These are phyloP conservation scores for Begonia peltatifolia DNA, from an alignment of 306 rosid genomes.

Conservation along the genomic window DNA sequence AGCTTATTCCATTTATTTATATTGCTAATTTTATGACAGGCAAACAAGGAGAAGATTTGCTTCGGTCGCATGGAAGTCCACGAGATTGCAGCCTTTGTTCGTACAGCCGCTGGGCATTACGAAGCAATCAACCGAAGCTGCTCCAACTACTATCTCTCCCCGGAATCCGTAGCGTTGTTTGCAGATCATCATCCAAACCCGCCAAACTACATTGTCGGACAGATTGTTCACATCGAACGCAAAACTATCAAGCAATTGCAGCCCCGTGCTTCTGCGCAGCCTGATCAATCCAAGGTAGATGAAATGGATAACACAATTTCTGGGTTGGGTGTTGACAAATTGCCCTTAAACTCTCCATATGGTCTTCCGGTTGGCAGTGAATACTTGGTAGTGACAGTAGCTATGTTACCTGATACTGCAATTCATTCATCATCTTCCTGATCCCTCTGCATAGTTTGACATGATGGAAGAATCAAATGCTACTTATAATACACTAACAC, in stretches of 20 bases:
- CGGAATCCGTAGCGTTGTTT: slow-evolving; percentile 88
- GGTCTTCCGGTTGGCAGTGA: slow-evolving; percentile 94
- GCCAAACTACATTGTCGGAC: slow-evolving; percentile 92
- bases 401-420: slow-evolving; percentile 87
- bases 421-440: slow-evolving; percentile 97
- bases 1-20: no score
- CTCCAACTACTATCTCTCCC: slow-evolving; percentile 68
- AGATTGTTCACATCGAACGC: slow-evolving; percentile 93
- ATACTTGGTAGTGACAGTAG: slow-evolving; percentile 89
- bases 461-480: slow-evolving; percentile 60
- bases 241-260: slow-evolving; percentile 46
- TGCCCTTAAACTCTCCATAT: slow-evolving; percentile 94
- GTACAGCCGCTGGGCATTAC: slow-evolving; percentile 53
- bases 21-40: slow-evolving; percentile 23
- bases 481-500: no score
- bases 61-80: slow-evolving; percentile 79
- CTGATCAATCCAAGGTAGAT: slow-evolving; percentile 32
- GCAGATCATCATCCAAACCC: slow-evolving; percentile 64
- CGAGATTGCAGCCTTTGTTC: slow-evolving; percentile 92
- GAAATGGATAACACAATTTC: slow-evolving; percentile 19
- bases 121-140: slow-evolving; percentile 79
- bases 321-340: slow-evolving; percentile 45
- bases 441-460: slow-evolving; percentile 57
- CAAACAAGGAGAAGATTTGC: slow-evolving; percentile 89
- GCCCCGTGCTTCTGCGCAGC: slow-evolving; percentile 9